phyloP scores from a whole-genome alignment of 441 rosid species.

The Adansonia madagascariensis region DNA sequence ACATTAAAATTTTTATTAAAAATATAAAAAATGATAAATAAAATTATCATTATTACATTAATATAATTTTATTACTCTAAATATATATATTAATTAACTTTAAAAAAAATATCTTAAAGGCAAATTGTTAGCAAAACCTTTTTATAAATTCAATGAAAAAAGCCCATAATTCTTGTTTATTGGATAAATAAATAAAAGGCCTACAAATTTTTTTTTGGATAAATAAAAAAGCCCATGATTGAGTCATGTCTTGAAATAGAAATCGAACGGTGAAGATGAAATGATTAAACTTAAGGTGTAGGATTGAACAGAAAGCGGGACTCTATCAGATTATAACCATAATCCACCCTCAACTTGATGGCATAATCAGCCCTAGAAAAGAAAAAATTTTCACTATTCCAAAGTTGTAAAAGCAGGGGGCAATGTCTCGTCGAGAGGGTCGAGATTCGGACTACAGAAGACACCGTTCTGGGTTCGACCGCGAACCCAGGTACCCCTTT shows the following conservation, averaged over 20 bases:
- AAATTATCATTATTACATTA: no score
- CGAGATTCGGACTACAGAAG: conserved; percentile 65
- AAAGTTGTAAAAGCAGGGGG: background rate
- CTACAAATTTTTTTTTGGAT: background rate
- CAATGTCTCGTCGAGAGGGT: conserved; percentile 59
- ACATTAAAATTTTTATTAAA: no score
- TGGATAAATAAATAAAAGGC: background rate
- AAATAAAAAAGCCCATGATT: background rate
- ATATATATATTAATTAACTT: no score
- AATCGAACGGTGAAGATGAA: conserved; percentile 24
- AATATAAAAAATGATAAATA: no score
- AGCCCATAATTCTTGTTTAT: background rate
- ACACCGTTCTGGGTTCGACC: conserved; percentile 59
- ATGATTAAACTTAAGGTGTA: conserved; percentile 1
- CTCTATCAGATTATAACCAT: background rate
- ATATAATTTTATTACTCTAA: no score
- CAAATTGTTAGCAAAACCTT: no score
- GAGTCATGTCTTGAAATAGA: background rate
- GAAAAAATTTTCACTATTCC: background rate
- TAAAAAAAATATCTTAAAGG: no score
- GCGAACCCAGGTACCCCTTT: conserved; percentile 59
- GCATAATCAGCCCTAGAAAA: conserved; percentile 27
- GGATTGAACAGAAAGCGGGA: background rate
- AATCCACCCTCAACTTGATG: background rate
- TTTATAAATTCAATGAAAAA: no score